Evolutionary conservation across 768 basidiomycete species (phyloP).

Genomic region (Lactarius trivialis): DNA sequence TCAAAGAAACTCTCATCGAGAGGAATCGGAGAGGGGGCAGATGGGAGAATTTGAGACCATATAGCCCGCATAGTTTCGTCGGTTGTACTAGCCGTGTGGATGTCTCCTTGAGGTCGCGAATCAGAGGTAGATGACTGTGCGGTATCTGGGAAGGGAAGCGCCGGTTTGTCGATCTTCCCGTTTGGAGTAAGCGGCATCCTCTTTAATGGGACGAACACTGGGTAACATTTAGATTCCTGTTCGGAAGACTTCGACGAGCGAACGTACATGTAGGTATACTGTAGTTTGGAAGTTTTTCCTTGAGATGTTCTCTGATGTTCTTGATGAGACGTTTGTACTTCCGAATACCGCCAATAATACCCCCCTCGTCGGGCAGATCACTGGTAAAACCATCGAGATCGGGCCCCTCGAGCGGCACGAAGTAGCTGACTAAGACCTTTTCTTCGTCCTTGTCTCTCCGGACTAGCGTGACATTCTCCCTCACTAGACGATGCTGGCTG

Average conservation of each 20-base stretch:
- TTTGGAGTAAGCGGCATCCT: conserved; percentile 99
- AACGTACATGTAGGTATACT: conserved; percentile 82
- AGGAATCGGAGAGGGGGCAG: conserved; percentile 69
- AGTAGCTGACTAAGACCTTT: conserved; percentile 96
- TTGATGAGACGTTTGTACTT: conserved; percentile 85
- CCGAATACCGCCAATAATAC: conserved; percentile 67
- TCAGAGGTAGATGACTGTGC: conserved; percentile 51
- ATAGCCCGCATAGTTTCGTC: conserved; percentile 78
- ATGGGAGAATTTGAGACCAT: conserved; percentile 78
- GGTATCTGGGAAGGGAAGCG: conserved; percentile 97
- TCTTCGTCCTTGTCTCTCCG: conserved; percentile 98
- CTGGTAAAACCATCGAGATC: conserved; percentile 63
- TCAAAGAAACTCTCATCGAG: conserved; percentile 96
- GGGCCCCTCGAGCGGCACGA: conserved; percentile 78
- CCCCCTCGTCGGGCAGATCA: conserved; percentile 48
- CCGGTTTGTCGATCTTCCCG: conserved; percentile 98
- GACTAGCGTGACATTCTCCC: conserved; percentile 98
- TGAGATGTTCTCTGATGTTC: conserved; percentile 90
- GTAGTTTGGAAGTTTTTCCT: conserved; percentile 94
- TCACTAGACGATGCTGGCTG: conserved; percentile 82
- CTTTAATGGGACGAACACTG: conserved; percentile 89
- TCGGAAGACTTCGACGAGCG: neutral
- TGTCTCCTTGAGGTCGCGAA: conserved; percentile 30
- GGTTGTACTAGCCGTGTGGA: conserved; percentile 50
- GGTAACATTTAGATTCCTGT: neutral